Base-by-base conservation (phyloP, 371 early-diverging fungal species). In the Mortierella sp. region DNA sequence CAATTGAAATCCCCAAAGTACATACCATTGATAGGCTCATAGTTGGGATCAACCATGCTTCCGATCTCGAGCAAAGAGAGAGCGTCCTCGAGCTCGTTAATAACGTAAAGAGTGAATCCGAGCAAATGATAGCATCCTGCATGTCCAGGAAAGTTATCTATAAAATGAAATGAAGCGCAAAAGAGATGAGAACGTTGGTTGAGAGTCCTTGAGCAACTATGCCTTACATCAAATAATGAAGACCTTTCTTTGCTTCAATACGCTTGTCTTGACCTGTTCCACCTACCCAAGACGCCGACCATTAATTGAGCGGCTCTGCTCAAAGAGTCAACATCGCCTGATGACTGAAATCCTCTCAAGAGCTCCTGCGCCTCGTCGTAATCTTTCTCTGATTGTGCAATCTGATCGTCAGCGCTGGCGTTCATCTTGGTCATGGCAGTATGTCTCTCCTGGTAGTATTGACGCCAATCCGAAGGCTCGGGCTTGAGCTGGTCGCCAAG, bases 41-140 rank as follows among this genome's bases (percentile, higher is more conserved):
- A 91, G 74, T 80, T 86, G n/a, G 90, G 88, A 77, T 92, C 91
- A 0, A 91, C 88, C 63, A 84, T 73, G 73, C 89, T 84, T 24
- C 92, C 92, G 78, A 92, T 91, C 70, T 90, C 89, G 47, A 93
- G 73, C 9, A 91, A 54, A 21, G 89, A 81, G 52, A 91, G 77
- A 0, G 93, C 91, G 73, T 90, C 92, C 72, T 90, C 89, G 4
- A 91, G 82, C 31, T 87, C 87, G 71, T 92, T 92, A 70, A 92
- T 75, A 1, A 91, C 90, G 73, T 86, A 91, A 19, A 92, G 81
- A 24, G 92, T 88, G 73, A 90, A 91, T 26, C 89, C 90, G 42
- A 93, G 82, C 34, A 93, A 80, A 80, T 91, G 90, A 79, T 93
- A 93, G 72, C 91, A 91, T 55, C 92, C 93, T 55, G 91, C 92